Evolutionary conservation across 768 basidiomycete genomes (phyloP), one percentile per base, ranked within the genome.

Genomic region (Hericium coralloides): DNA sequence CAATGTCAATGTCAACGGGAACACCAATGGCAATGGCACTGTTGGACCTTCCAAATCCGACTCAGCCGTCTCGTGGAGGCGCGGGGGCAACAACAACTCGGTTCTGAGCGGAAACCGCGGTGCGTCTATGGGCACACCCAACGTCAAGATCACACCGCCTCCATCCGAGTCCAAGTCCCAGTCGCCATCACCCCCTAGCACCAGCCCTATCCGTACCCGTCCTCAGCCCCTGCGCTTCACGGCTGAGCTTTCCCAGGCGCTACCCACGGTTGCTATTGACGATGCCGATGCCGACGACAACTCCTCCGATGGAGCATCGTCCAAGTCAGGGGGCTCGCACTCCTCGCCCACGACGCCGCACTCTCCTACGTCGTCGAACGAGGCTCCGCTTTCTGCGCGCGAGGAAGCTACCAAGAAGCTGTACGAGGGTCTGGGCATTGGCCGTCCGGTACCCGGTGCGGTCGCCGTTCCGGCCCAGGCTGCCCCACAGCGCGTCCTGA

Each of bases 361-460:
- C 61, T 86, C 87, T 17, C 78, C 83, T 45, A 79, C 83, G 49
- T 87, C 85, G 38, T 65, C 65, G 52, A 75, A 75, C 20, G 64
- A 66, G 52, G 70, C 71, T 60, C 80, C 84, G 55, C 82, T 92
- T 64, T 89, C 88, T 72, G 86, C 87, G 68, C 86, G 90, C 74
- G 90, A 92, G 72, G 89, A 91, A 73, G 90, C 84, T 12, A 70
- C 85, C 41, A 92, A 90, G 81, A 90, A 88, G 73, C 71, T 91
- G 58, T 92, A 90, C 68, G 91, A 92, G 72, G 91, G 91, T 39
- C 79, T 94, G 41, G 88, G 91, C n/a, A 82, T 92, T 55, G 88
- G 89, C 39, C 80, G 89, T 57, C 81, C 87, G 25, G 74, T 72
- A 5, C 60, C 59, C 52, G 57, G 55, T 31, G 78, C 84, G 25